Evolutionary conservation across 805 yeast species (phyloP), one percentile per base, ranked within the genome.

Genomic region (Saccharomyces mikatae): DNA sequence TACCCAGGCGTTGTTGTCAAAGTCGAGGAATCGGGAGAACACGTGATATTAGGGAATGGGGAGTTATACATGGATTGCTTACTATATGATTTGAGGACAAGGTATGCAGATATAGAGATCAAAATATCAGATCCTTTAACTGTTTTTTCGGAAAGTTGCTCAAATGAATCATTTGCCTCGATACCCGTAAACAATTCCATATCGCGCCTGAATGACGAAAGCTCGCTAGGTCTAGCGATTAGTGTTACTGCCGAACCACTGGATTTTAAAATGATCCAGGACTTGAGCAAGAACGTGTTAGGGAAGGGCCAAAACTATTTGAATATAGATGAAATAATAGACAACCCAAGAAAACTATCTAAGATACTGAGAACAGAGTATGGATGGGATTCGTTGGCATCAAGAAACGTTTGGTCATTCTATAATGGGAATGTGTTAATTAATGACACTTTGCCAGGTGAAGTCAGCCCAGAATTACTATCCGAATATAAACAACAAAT

Each of bases 21-120:
- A 58, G 89, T 86, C 0, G 96, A 89, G 66, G 96, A 88, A 60
- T 86, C 91, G 51, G 97, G 97, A 1, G 97, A 90, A 62, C 89
- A 86, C 65, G 82, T 83, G 1, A 67, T 94, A 0, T 63, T 83
- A 28, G 97, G 94, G 0, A 80, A 89, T 9, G 99, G 99, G 6
- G 98, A 94, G 64, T 62, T 92, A 17, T 89, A 88, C 64, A 67
- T 94, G 70, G 98, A 94, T 68, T 87, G 94, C 60, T 72, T 87
- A 26, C 69, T 94, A 44, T 87, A 84, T 66, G 97, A 89, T 63
- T 70, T 94, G 47, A 74, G 97, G 58, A 67, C 74, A 28, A 72
- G 80, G 31, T 86, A 81, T 61, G 78, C 86, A 0, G 80, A 79
- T 24, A 76, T 90, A 44, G 86, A 84, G 51, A 80, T 94, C 53